Evolutionary conservation across 2,329 filamentous ascomycete genomes (phyloP), one percentile per base, ranked within the genome.

Genomic region (Chalaropsis ovoidea): DNA sequence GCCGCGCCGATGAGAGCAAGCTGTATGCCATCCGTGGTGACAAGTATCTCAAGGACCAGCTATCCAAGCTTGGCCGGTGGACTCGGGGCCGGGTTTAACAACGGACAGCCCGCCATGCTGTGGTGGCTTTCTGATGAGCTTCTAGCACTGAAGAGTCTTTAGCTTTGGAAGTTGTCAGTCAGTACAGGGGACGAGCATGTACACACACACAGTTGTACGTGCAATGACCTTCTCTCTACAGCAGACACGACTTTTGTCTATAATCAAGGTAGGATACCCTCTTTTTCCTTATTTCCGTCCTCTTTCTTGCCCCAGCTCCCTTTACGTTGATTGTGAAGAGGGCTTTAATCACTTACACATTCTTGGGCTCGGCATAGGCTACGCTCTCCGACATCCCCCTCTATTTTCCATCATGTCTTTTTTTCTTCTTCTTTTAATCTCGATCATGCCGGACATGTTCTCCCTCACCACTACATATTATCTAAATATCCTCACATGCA

Each of bases 331-430:
- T 41, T 65, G 56, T 65, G 63, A 65, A 35, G 54, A 65, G 56
- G 27, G 56, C 63, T 61, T 61, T 64, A 54, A 64, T 65, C 63
- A 65, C 63, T 61, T 65, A 61, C 63, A 65, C 42, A 45, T 43
- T 65, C 24, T 58, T 64, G 49, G 63, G 52, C 54, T 56, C 63
- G 56, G 63, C 61, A 65, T 52, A 65, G 56, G 56, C 63, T 65
- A 45, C 56, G 63, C 63, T 65, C 60, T 49, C 35, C 63, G 63
- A 65, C 22, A 54, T 65, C 54, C 63, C 52, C 24, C 52, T 60
- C 6, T 65, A 31, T 62, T 47, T 47, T 61, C 62, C 31, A 64
- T 41, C 11, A 24, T 43, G 42, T 62, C 61, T 35, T 47, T 47
- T 27, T 62, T 35, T 62, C 42, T 24, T 43, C 10, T 42, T 31